Evolutionary conservation across 768 basidiomycete genomes (phyloP).

Genomic region (Serendipita indica): DNA sequence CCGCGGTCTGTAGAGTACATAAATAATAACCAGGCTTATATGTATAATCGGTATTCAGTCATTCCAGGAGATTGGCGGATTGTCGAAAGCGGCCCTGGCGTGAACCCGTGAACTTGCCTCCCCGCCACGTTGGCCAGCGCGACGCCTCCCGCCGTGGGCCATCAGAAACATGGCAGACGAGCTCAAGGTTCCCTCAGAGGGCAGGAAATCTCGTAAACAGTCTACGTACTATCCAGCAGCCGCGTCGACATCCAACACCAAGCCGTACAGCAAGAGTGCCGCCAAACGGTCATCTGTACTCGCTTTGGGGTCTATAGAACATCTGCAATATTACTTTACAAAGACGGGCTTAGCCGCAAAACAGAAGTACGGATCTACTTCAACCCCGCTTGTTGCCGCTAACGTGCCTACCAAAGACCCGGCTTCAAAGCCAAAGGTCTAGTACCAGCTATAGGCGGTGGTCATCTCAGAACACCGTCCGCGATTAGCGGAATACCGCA

Average conservation of each 20-base stretch:
- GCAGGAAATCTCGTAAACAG: conserved; percentile 32
- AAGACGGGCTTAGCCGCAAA: conserved; percentile 67
- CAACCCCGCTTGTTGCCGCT: not conserved
- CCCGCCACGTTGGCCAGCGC: too few relatives aligned
- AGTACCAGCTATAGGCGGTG: conserved; percentile 63
- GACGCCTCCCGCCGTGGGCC: too few relatives aligned
- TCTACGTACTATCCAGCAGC: conserved; percentile 68
- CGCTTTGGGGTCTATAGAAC: conserved; percentile 89
- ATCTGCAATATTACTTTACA: conserved; percentile 89
- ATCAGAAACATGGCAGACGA: not conserved
- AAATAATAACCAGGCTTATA: too few relatives aligned
- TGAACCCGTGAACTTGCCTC: too few relatives aligned
- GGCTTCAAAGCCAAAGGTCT: conserved; percentile 38
- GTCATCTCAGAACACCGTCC: conserved; percentile 30
- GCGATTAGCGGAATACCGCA: conserved; percentile 19
- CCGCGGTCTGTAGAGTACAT: too few relatives aligned
- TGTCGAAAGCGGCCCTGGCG: too few relatives aligned
- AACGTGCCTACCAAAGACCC: not conserved
- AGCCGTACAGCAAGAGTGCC: conserved; percentile 80
- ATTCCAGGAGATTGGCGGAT: too few relatives aligned
- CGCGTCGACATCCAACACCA: conserved; percentile 51
- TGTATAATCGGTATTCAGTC: too few relatives aligned
- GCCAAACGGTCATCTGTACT: conserved; percentile 89
- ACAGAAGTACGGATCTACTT: conserved; percentile 42
- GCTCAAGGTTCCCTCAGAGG: not conserved